Conservation (phyloP, 495 filamentous ascomycete genomes). For the Aspergillus avenaceus region DNA sequence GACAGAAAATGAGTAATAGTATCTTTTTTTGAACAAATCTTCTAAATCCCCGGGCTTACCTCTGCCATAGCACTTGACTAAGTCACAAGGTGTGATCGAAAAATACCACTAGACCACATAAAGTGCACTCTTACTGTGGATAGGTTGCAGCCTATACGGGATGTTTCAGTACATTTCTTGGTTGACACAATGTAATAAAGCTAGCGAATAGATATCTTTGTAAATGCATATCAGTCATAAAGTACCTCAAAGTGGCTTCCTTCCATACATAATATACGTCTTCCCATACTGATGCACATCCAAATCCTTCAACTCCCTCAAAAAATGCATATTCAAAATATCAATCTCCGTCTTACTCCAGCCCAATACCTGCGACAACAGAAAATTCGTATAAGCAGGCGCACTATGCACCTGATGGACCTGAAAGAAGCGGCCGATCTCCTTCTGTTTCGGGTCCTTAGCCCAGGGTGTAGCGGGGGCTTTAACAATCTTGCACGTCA, state of each 20-base stretch:
- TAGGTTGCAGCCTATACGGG: too few species aligned
- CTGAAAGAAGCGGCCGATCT: slow-evolving; percentile 58
- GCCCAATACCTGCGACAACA: slow-evolving; percentile 53
- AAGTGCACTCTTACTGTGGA: too few species aligned
- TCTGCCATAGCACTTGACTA: too few species aligned
- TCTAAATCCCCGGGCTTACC: too few species aligned
- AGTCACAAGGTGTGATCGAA: too few species aligned
- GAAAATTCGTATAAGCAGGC: slow-evolving; percentile 48
- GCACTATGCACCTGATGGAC: slow-evolving; percentile 55
- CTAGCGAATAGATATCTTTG: too few species aligned
- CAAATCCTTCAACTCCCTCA: neutral
- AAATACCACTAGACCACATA: too few species aligned
- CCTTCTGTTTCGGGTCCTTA: slow-evolving; percentile 59
- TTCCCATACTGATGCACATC: neutral
- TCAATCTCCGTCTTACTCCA: slow-evolving; percentile 11
- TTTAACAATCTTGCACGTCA: slow-evolving; percentile 51
- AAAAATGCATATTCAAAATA: neutral
- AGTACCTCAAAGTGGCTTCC: neutral
- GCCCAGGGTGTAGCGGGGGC: slow-evolving; percentile 65
- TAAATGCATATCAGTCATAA: too few species aligned
- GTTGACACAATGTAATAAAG: too few species aligned
- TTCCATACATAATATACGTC: neutral
- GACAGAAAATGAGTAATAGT: too few species aligned
- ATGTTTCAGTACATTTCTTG: too few species aligned
- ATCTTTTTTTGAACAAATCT: too few species aligned